These are phyloP conservation scores for Artemisia argyi DNA, from an alignment of 129 eudicot genomes.

Conservation along the genomic window DNA sequence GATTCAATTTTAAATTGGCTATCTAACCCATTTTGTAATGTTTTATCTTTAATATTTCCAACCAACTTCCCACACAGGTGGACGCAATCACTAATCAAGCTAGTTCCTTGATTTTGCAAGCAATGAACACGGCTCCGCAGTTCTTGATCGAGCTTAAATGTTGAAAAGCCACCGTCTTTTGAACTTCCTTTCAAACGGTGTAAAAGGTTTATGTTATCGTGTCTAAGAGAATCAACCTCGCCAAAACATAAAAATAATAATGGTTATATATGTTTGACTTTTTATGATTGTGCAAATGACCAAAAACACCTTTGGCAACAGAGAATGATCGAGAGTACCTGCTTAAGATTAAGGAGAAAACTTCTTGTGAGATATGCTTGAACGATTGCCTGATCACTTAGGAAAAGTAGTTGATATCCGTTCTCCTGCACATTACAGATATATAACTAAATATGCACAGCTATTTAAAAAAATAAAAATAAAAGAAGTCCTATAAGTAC, in stretches of 20 bases:
- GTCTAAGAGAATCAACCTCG: slow-evolving; percentile 83
- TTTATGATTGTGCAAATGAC: neutral
- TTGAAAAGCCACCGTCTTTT: slow-evolving; percentile 46
- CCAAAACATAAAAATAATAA: slow-evolving; percentile 19
- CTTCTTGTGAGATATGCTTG: slow-evolving; percentile 90
- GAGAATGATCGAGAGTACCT: slow-evolving; percentile 42
- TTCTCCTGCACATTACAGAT: slow-evolving; percentile 57
- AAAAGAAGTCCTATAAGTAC: slow-evolving; percentile 27
- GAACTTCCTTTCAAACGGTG: slow-evolving; percentile 69
- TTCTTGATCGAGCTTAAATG: slow-evolving; percentile 76
- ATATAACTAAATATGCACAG: neutral
- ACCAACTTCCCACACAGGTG: slow-evolving; percentile 62
- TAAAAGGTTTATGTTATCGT: slow-evolving; percentile 74
- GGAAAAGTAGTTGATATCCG: slow-evolving; percentile 87
- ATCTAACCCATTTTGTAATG: slow-evolving; percentile 40
- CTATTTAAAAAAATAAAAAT: too few species aligned
- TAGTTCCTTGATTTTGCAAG: slow-evolving; percentile 76
- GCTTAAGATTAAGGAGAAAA: slow-evolving; percentile 88
- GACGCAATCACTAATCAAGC: slow-evolving; percentile 54
- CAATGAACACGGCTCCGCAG: slow-evolving; percentile 52
- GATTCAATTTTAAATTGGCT: slow-evolving; percentile 71
- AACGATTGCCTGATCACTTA: slow-evolving; percentile 97
- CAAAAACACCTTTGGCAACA: neutral
- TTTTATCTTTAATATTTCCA: slow-evolving; percentile 48
- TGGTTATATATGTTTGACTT: neutral